A percentile compares a stretch with the other conserved stretches of the same genome.
Conservation (phyloP, 75 land plant genomes). For the Pinus taeda region DNA sequence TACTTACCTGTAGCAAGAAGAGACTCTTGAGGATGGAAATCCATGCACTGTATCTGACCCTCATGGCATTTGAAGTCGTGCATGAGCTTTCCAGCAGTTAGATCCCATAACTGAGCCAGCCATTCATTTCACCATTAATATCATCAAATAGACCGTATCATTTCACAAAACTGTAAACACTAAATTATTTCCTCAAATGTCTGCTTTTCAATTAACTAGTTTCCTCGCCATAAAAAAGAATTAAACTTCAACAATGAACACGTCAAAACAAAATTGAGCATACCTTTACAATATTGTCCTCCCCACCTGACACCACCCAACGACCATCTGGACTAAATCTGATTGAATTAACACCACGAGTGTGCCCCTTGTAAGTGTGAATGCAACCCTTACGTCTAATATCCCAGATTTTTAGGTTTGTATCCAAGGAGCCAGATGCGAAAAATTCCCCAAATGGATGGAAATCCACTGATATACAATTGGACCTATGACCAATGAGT, state of each 20-base stretch:
- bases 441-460: constrained; percentile 94
- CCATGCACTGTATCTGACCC: no score
- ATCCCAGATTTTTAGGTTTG: constrained; percentile 93
- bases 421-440: constrained; percentile 88
- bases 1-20: no score
- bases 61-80: no score
- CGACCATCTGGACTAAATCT: constrained; percentile 92
- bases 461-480: constrained; percentile 74
- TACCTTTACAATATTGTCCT: constrained; percentile 87
- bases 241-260: not conserved
- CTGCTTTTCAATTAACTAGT: not conserved
- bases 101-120: constrained; percentile 80
- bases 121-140: not conserved
- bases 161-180: not conserved
- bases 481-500: no score
- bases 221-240: not conserved
- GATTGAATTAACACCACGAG: constrained; percentile 73
- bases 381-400: constrained; percentile 90
- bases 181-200: not conserved
- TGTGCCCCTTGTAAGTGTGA: constrained; percentile 91
- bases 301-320: constrained; percentile 94
- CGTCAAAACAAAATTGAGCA: constrained; percentile 1
- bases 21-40: no score
- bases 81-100: no score
- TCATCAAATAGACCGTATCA: not conserved